Evolutionary conservation across 768 basidiomycete species (phyloP).

Genomic region (Tricholoma terreum): DNA sequence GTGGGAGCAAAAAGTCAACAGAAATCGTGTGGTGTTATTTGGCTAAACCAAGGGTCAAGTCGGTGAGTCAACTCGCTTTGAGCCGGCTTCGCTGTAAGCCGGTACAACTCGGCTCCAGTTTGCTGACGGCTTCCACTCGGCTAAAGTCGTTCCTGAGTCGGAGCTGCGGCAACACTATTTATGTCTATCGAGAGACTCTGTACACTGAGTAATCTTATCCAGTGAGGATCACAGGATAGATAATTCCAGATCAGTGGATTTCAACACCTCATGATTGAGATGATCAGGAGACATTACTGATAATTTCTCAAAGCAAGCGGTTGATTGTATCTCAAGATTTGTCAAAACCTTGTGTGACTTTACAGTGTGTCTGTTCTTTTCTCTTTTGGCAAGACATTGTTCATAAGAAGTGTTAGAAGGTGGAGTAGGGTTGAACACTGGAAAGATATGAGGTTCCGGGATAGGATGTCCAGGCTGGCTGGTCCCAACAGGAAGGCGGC

Average conservation of each 20-base stretch:
- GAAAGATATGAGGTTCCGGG: not conserved
- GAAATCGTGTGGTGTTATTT: no score
- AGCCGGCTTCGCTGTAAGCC: no score
- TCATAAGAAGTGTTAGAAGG: not conserved
- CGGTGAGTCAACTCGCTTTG: no score
- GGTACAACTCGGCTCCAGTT: no score
- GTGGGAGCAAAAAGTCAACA: no score
- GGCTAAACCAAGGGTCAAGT: no score
- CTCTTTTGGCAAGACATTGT: not conserved
- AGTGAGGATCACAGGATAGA: not conserved
- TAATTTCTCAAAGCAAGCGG: not conserved
- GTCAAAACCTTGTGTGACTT: not conserved
- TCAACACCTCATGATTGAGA: not conserved
- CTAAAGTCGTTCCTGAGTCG: no score
- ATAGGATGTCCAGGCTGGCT: not conserved
- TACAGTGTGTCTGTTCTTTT: not conserved
- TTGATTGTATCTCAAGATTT: not conserved
- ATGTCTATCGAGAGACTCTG: no score
- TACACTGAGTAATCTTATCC: not conserved
- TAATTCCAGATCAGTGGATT: not conserved
- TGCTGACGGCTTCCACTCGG: no score
- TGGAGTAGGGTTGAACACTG: not conserved
- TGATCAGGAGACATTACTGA: not conserved
- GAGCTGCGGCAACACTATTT: no score
- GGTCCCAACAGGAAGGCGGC: not conserved